Evolutionary conservation across 768 basidiomycete genomes (phyloP), one percentile per base, ranked within the genome.

Genomic region (Saitozyma sp.): DNA sequence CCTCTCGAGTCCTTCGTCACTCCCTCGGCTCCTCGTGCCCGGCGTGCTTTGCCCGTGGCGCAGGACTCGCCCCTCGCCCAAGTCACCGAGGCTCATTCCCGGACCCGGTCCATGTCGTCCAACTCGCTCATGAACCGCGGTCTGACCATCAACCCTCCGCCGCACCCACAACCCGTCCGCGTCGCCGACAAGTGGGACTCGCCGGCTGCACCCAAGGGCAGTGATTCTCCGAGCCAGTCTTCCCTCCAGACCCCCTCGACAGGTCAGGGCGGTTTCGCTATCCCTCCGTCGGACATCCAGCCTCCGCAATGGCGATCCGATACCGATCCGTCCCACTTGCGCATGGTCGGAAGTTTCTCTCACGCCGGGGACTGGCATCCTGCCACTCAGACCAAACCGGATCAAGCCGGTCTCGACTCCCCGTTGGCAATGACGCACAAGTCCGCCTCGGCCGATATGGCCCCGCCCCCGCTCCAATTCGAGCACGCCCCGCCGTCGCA

Each of bases 231-330:
- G 10, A 58, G 57, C n/a, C 56, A 58, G 42, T 65, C 63, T 6
- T 59, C 59, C 39, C 52, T 70, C 41, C 68, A 70, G 29, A 70
- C 68, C 4, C 68, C 68, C 8, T 58, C 62, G 17, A 70, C 68
- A 3, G 68, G 68, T 13, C 65, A 70, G 38, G 68, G 62, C 2
- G 52, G 41, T 8, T 63, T 52, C 8, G 64, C 65, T 40, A 50
- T 58, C 9, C 19, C 54, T n/a, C 62, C 58, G 10, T 29, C 29
- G 29, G 29, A 29, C 29, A 29, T 29, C 5, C 29, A 29, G 29
- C 29, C 29, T 1, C 64, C 48, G 6, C 65, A 66, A 40, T 66
- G 59, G 59, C 54, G 68, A 2, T 54, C 51, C 14, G 65, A 62
- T 10, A 69, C 69, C 2, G 69, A 70, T 39, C 69, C 65, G 9